Conservation (phyloP, 805 yeast species). For the Metschnikowia noctiluminum region DNA sequence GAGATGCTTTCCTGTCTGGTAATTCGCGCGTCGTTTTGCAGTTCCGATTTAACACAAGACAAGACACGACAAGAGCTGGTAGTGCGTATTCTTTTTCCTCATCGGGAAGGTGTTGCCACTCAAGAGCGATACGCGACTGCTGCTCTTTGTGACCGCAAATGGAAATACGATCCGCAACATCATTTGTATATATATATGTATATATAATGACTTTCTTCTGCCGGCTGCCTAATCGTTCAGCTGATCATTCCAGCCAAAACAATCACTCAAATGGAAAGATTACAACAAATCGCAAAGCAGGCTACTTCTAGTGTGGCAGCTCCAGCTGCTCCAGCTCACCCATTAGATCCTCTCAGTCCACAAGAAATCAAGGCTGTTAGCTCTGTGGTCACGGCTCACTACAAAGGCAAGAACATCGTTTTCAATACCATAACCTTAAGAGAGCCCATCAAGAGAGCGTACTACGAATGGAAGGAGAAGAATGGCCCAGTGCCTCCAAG, state of each 20-base stretch:
- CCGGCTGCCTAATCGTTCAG: too few species aligned
- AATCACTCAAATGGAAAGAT: constrained; percentile 50
- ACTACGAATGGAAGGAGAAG: constrained; percentile 61
- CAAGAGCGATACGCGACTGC: background rate
- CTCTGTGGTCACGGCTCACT: constrained; percentile 47
- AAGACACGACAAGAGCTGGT: background rate
- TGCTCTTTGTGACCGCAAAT: constrained; percentile 5
- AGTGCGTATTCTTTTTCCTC: constrained; percentile 9
- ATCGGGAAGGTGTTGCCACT: constrained; percentile 8
- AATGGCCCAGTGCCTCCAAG: constrained; percentile 64
- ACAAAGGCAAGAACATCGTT: constrained; percentile 42
- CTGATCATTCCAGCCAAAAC: background rate
- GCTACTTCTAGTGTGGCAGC: constrained; percentile 53
- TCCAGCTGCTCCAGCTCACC: constrained; percentile 58
- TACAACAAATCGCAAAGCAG: constrained; percentile 60
- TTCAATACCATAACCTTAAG: constrained; percentile 70
- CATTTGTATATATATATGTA: too few species aligned
- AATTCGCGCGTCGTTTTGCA: too few species aligned
- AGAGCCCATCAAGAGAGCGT: constrained; percentile 67
- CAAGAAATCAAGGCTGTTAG: constrained; percentile 60
- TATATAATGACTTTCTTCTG: background rate
- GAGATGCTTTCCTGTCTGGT: too few species aligned
- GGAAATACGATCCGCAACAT: constrained; percentile 13
- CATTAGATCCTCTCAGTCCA: constrained; percentile 67
- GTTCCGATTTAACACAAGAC: background rate